These are phyloP conservation scores for Xylaria sp. DNA, from an alignment of 495 filamentous ascomycete species.

Conservation along the genomic window DNA sequence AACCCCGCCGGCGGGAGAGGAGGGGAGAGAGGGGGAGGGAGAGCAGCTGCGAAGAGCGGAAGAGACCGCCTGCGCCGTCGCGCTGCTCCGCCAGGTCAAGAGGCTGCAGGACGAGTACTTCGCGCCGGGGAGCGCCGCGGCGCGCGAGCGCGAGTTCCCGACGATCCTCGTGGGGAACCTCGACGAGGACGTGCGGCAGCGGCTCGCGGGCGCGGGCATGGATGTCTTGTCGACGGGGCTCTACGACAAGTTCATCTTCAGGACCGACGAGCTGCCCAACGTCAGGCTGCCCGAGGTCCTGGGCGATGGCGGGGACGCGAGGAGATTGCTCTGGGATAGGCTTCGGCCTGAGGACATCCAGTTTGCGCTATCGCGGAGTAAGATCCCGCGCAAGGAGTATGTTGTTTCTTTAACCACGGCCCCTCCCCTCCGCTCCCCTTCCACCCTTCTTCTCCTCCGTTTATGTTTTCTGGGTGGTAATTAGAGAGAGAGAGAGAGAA, in stretches of 20 bases:
- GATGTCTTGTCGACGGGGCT: constrained; percentile 34
- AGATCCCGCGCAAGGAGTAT: constrained; percentile 45
- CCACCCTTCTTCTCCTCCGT: neutral
- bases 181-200: constrained; percentile 40
- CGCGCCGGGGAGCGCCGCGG: constrained; percentile 15
- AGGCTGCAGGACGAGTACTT: constrained; percentile 30
- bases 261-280: constrained; percentile 36
- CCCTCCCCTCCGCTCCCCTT: neutral
- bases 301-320: constrained; percentile 24
- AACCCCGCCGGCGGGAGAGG: neutral
- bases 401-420: constrained; percentile 33
- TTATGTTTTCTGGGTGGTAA: neutral
- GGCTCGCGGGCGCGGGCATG: constrained; percentile 34
- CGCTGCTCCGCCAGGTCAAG: constrained; percentile 34
- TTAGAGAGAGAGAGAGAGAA: neutral
- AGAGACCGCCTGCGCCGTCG: constrained; percentile 16
- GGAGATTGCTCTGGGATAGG: constrained; percentile 50
- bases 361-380: constrained; percentile 44
- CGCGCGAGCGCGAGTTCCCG: constrained; percentile 9
- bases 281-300: constrained; percentile 17
- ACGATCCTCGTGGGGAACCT: constrained; percentile 42
- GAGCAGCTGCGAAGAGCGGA: constrained; percentile 6
- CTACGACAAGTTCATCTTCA: constrained; percentile 54
- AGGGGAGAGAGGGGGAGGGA: neutral
- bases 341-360: constrained; percentile 42